phyloP scores from a whole-genome alignment of 345 rosid genomes.

The Excoecaria cochinchinensis region DNA sequence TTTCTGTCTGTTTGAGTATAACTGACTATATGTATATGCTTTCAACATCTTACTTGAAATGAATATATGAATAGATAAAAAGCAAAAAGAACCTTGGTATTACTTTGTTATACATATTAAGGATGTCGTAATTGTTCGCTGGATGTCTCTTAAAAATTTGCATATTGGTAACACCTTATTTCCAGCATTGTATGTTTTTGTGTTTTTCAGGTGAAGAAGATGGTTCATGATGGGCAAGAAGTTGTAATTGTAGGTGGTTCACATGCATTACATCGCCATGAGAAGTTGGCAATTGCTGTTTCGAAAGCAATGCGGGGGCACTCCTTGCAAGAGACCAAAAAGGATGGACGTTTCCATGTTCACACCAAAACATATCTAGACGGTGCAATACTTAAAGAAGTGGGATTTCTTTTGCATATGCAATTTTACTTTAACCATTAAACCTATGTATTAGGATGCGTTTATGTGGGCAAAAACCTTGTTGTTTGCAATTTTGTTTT shows the following conservation, averaged over 20 bases:
- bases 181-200: background rate
- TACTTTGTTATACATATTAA: background rate
- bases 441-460: background rate
- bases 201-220: constrained; percentile 65
- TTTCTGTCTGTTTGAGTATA: background rate
- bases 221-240: constrained; percentile 92
- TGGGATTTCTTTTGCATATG: constrained; percentile 33
- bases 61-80: background rate
- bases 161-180: background rate
- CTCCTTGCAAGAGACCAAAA: constrained; percentile 95
- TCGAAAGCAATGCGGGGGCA: constrained; percentile 97
- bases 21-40: background rate
- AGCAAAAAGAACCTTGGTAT: background rate
- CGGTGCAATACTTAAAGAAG: constrained; percentile 97
- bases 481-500: background rate
- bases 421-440: constrained; percentile 1
- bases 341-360: constrained; percentile 92
- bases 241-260: constrained; percentile 86
- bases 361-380: constrained; percentile 92
- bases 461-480: background rate
- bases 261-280: constrained; percentile 87
- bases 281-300: constrained; percentile 94
- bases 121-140: background rate
- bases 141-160: background rate
- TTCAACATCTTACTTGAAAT: background rate